phyloP scores from a whole-genome alignment of 139 green algal species.

The Desmodesmus armatus region DNA sequence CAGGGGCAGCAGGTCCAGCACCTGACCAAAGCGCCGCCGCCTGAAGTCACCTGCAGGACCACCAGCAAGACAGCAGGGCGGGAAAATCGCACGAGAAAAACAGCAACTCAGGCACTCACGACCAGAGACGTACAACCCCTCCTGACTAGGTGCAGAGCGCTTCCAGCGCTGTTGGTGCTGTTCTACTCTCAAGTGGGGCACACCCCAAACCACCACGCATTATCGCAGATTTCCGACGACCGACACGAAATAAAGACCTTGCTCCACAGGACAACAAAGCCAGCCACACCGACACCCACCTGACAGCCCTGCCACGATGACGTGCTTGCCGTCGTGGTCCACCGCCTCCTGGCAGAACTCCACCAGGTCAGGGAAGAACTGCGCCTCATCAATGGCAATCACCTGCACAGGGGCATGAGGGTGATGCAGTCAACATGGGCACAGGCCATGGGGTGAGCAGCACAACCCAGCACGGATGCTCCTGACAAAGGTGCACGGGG shows the following conservation, averaged over 20 bases:
- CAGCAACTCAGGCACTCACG: neutral
- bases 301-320: constrained; percentile 74
- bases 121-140: no score
- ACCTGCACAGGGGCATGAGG: no score
- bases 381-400: constrained; percentile 85
- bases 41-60: constrained; percentile 19
- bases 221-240: no score
- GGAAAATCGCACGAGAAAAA: neutral
- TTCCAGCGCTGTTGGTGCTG: no score
- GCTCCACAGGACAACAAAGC: no score
- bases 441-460: no score
- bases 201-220: neutral
- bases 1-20: constrained; percentile 78
- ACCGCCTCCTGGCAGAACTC: constrained; percentile 74
- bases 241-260: no score
- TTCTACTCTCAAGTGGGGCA: no score
- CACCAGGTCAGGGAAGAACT: constrained; percentile 82
- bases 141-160: no score
- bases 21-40: constrained; percentile 46
- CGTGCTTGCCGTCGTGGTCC: constrained; percentile 71
- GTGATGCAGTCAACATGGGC: neutral
- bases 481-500: no score
- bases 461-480: no score
- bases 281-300: neutral
- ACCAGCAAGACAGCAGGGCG: neutral